Evolutionary conservation across 257 asterid species (phyloP).

Genomic region (Solanum pinnatisectum): DNA sequence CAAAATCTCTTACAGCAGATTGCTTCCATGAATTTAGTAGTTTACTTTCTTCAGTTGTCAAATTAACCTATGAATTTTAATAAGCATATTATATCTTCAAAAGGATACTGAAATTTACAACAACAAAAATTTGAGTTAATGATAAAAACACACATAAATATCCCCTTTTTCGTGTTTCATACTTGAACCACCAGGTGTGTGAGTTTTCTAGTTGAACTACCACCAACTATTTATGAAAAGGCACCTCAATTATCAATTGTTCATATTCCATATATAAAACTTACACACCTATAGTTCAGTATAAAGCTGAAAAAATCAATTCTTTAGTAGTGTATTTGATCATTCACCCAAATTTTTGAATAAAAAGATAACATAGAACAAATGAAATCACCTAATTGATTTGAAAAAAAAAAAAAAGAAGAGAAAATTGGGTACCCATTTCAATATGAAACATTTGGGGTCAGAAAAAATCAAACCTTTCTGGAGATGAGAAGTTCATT

Average conservation of each 20-base stretch:
- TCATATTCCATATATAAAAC: not conserved
- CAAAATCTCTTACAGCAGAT: slow-evolving; percentile 24
- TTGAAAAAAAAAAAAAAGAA: not conserved
- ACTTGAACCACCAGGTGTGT: not conserved
- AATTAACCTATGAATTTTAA: slow-evolving; percentile 24
- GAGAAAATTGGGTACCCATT: not conserved
- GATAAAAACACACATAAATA: not conserved
- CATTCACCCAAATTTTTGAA: not conserved
- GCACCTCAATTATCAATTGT: not conserved
- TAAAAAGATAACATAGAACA: not conserved
- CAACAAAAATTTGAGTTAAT: not conserved
- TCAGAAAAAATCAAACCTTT: slow-evolving; percentile 18
- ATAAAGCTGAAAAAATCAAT: not conserved
- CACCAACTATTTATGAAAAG: not conserved
- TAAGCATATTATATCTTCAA: not conserved
- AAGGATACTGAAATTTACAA: not conserved
- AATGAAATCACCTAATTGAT: not conserved
- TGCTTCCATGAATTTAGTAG: slow-evolving; percentile 20
- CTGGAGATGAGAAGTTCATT: slow-evolving; percentile 22
- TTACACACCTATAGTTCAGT: not conserved
- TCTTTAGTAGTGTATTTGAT: not conserved
- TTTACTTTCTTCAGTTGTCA: slow-evolving; percentile 46
- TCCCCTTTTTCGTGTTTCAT: not conserved
- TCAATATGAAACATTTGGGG: not conserved
- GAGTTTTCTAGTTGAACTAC: not conserved